Conservation (phyloP, 2,329 filamentous ascomycete species). For the Myriosclerotinia curreyana region DNA sequence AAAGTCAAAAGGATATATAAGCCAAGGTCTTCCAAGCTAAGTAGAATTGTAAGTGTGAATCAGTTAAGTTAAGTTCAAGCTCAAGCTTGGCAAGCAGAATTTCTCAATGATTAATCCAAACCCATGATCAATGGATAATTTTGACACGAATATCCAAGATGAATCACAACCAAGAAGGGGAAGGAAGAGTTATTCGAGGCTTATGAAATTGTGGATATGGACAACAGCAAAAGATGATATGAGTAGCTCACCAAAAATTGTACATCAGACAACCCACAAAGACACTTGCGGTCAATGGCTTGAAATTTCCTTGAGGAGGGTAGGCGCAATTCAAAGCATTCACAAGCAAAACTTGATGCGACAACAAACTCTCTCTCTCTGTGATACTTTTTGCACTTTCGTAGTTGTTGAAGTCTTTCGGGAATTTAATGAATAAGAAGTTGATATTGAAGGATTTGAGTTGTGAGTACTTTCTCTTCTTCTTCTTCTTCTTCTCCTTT, state of each 20-base stretch:
- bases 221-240: conserved; percentile 6
- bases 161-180: background rate
- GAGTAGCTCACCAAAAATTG: conserved; percentile 12
- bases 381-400: too few species aligned
- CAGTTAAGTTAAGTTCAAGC: background rate
- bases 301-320: background rate
- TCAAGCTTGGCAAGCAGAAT: background rate
- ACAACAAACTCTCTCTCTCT: background rate
- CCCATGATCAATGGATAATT: background rate
- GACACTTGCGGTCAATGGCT: conserved; percentile 8
- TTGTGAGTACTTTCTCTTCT: background rate
- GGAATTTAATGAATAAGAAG: background rate
- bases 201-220: conserved; percentile 8
- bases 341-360: background rate
- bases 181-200: background rate
- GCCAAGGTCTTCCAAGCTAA: conserved; percentile 23
- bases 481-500: background rate
- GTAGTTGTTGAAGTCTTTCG: background rate
- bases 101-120: background rate
- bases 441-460: background rate
- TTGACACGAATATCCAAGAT: conserved; percentile 3
- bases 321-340: conserved; percentile 4
- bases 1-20: conserved; percentile 31
- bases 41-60: conserved; percentile 3
- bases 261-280: background rate